Evolutionary conservation across 768 basidiomycete genomes (phyloP).

Genomic region (Termitomyces sp.): DNA sequence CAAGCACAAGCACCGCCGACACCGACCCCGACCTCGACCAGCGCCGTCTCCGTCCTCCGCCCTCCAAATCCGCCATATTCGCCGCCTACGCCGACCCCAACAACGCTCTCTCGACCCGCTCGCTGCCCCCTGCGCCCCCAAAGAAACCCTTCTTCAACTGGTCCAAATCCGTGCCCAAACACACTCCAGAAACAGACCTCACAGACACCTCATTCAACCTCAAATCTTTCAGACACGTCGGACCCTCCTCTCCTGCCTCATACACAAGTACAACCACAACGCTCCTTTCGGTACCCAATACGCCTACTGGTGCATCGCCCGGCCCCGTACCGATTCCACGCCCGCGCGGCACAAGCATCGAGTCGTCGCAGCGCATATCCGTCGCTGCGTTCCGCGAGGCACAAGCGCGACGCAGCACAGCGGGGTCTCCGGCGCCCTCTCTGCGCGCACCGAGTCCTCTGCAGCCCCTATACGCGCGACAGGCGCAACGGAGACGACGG

Average conservation of each 20-base stretch:
- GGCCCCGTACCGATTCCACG: constrained; percentile 30
- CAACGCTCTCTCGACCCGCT: constrained; percentile 57
- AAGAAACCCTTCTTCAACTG: constrained; percentile 40
- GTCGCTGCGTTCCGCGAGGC: constrained; percentile 81
- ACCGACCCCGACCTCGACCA: constrained; percentile 28
- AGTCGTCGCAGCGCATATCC: constrained; percentile 71
- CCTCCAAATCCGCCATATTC: constrained; percentile 64
- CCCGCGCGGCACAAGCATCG: constrained; percentile 56
- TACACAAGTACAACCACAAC: constrained; percentile 8
- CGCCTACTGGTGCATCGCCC: constrained; percentile 11
- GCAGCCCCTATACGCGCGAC: constrained; percentile 17
- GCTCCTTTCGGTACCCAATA: constrained; percentile 22
- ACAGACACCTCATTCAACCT: constrained; percentile 59
- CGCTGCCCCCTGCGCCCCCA: constrained; percentile 41
- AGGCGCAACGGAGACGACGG: background rate
- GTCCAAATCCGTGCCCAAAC: constrained; percentile 32
- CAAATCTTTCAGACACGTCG: constrained; percentile 69
- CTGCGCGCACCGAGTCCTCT: constrained; percentile 31
- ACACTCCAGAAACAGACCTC: background rate
- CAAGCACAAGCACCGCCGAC: constrained; percentile 40
- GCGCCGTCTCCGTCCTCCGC: constrained; percentile 51
- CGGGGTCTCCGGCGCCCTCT: constrained; percentile 57
- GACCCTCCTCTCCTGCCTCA: constrained; percentile 33
- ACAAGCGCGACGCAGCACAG: constrained; percentile 60
- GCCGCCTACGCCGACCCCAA: constrained; percentile 51